Conservation (phyloP, 1,284 basidiomycete genomes). For the Austroboletus novae-zelandiae region DNA sequence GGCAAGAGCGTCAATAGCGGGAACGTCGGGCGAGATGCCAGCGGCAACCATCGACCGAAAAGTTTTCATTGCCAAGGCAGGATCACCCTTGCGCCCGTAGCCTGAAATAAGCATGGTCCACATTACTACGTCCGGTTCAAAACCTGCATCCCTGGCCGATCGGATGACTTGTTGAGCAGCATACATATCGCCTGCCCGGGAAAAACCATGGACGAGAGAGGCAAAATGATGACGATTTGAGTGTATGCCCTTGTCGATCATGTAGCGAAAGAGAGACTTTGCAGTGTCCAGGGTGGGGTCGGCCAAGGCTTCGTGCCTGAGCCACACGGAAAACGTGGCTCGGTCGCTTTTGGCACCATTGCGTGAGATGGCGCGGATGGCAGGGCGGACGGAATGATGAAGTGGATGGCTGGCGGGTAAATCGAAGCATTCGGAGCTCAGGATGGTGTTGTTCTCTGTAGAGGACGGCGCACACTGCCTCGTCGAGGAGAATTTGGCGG, state of each 20-base stretch:
- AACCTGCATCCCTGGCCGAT: conserved; percentile 46
- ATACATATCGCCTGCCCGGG: conserved; percentile 49
- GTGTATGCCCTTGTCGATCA: conserved; percentile 62
- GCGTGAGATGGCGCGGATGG: conserved; percentile 45
- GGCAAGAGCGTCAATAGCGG: conserved; percentile 65
- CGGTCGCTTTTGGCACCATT: conserved; percentile 53
- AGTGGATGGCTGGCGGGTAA: conserved; percentile 37
- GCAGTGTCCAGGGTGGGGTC: conserved; percentile 51
- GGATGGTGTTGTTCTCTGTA: conserved; percentile 26
- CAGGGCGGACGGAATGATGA: conserved; percentile 40
- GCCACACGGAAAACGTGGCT: conserved; percentile 55
- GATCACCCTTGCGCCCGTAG: conserved; percentile 56
- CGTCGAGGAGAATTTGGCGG: conserved; percentile 37
- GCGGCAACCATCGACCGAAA: conserved; percentile 63
- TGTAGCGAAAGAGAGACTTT: conserved; percentile 48
- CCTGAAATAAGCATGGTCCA: conserved; percentile 72
- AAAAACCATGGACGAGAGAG: conserved; percentile 68
- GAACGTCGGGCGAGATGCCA: conserved; percentile 63
- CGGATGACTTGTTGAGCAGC: conserved; percentile 52
- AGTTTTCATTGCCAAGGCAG: conserved; percentile 48
- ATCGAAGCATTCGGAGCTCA: conserved; percentile 38
- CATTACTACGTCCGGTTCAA: conserved; percentile 58
- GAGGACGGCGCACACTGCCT: conserved; percentile 19
- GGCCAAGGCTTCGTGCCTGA: conserved; percentile 56
- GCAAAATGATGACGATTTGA: conserved; percentile 67